A percentile compares a stretch with the other conserved stretches of the same genome.
Evolutionary conservation across 768 basidiomycete species (phyloP).

Genomic region (Tremella fuciformis): DNA sequence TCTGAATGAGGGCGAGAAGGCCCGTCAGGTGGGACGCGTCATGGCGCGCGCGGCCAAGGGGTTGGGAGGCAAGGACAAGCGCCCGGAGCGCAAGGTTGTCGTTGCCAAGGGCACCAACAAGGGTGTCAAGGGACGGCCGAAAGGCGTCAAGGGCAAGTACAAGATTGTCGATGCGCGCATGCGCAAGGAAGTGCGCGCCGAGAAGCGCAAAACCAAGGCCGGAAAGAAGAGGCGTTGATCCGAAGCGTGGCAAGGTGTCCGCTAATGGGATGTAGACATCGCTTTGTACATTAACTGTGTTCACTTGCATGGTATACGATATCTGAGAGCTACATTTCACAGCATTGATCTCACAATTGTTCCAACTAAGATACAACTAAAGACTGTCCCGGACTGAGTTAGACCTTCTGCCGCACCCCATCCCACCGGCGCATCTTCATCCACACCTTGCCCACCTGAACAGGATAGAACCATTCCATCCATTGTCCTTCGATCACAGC

Average conservation of each 20-base stretch:
- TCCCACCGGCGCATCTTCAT: slow-evolving; percentile 6
- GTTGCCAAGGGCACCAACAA: slow-evolving; percentile 88
- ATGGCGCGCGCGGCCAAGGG: slow-evolving; percentile 57
- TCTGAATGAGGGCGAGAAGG: slow-evolving; percentile 92
- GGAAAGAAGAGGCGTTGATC: slow-evolving; percentile 54
- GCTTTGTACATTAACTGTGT: too few species aligned
- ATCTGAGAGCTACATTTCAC: too few species aligned
- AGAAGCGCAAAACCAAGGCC: slow-evolving; percentile 74
- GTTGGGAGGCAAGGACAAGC: slow-evolving; percentile 55
- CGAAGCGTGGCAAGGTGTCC: too few species aligned
- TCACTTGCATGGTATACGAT: too few species aligned
- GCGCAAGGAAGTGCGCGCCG: slow-evolving; percentile 74
- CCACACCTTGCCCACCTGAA: slow-evolving; percentile 3
- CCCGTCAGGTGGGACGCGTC: slow-evolving; percentile 84
- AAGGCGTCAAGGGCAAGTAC: slow-evolving; percentile 92
- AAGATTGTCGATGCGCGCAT: slow-evolving; percentile 90
- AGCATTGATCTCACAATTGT: too few species aligned
- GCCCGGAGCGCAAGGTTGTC: slow-evolving; percentile 71
- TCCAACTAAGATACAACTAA: too few species aligned
- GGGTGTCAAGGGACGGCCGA: slow-evolving; percentile 87
- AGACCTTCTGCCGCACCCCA: background rate
- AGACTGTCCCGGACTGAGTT: too few species aligned
- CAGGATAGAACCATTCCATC: slow-evolving; percentile 31
- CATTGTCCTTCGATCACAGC: slow-evolving; percentile 33
- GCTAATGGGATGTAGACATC: too few species aligned